Evolutionary conservation across 2,329 filamentous ascomycete species (phyloP).

Genomic region (Didymella pinodella): DNA sequence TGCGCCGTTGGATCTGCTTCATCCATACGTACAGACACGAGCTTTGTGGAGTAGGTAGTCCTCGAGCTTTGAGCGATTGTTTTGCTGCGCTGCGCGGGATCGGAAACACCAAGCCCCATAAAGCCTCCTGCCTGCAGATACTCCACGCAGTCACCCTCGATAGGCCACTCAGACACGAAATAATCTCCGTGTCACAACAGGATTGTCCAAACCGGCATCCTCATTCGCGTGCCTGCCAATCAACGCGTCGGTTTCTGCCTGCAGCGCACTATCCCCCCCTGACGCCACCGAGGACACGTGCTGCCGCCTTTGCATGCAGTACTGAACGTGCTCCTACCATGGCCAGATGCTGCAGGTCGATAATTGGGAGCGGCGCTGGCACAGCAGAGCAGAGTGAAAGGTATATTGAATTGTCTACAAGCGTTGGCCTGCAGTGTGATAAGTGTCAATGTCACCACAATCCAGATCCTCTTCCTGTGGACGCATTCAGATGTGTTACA

Average conservation of each 20-base stretch:
- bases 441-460: not conserved
- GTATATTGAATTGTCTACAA: not conserved
- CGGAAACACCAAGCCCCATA: slow-evolving; percentile 2
- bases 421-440: not conserved
- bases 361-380: not conserved
- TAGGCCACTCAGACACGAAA: slow-evolving; percentile 13
- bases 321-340: not conserved
- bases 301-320: not conserved
- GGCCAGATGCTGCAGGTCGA: slow-evolving; percentile 1
- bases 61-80: not conserved
- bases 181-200: slow-evolving; percentile 37
- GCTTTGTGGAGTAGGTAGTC: not conserved
- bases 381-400: not conserved
- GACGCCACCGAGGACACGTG: slow-evolving; percentile 5
- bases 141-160: slow-evolving; percentile 3
- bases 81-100: slow-evolving; percentile 8
- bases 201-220: slow-evolving; percentile 16
- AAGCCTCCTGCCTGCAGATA: slow-evolving; percentile 4
- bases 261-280: slow-evolving; percentile 8
- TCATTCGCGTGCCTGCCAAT: slow-evolving; percentile 26
- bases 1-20: slow-evolving; percentile 3
- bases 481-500: not conserved
- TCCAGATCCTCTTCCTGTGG: not conserved
- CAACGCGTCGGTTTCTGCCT: slow-evolving; percentile 3
- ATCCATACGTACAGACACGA: not conserved